These are phyloP conservation scores for Alliaria petiolata DNA, from an alignment of 345 rosid species.

Conservation along the genomic window DNA sequence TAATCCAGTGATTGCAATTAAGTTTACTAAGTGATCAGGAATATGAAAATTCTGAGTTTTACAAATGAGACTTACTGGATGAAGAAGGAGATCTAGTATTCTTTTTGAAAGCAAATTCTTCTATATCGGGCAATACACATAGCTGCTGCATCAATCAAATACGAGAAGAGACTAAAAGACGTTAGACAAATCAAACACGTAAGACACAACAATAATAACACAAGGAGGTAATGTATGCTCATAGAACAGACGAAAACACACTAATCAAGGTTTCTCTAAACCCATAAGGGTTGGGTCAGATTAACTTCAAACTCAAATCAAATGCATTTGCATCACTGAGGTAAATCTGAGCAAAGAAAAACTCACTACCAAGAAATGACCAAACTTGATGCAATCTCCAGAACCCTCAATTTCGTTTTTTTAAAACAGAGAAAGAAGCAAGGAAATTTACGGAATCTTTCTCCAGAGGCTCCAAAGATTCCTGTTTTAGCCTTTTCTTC, in stretches of 20 bases:
- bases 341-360: background rate
- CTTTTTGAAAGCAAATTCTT: constrained; percentile 67
- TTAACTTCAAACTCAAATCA: background rate
- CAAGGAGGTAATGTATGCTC: background rate
- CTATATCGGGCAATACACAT: constrained; percentile 58
- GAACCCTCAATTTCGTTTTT: background rate
- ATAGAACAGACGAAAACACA: background rate
- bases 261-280: background rate
- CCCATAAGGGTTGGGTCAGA: background rate
- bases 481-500: constrained; percentile 46
- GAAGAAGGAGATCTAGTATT: constrained; percentile 28
- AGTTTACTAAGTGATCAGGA: background rate
- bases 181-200: background rate
- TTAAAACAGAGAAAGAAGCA: background rate
- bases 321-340: background rate
- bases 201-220: background rate
- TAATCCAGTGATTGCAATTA: background rate
- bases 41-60: background rate
- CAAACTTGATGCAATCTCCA: background rate
- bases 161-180: background rate
- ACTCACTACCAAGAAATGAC: background rate
- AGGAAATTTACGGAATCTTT: constrained; percentile 22
- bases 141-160: constrained; percentile 39
- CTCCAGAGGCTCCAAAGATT: constrained; percentile 31
- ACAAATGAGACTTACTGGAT: constrained; percentile 36